Percentiles rank a stretch among this genome's conserved stretches.
These are phyloP conservation scores for Podospora sp. DNA, from an alignment of 495 filamentous ascomycete species.

Conservation along the genomic window DNA sequence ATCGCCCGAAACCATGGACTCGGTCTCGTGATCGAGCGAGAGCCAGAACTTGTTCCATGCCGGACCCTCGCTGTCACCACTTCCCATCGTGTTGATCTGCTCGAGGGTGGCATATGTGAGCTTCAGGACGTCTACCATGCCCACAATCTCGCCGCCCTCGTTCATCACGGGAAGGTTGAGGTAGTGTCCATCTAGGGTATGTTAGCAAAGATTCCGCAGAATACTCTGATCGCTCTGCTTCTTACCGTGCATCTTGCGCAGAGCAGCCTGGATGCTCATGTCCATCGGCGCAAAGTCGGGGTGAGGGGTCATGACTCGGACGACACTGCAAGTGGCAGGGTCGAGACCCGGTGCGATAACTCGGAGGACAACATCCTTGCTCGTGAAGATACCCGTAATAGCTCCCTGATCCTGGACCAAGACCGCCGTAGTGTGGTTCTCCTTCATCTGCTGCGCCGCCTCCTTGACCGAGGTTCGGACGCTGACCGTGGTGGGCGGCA, in stretches of 20 bases:
- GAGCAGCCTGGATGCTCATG: slow-evolving; percentile 97
- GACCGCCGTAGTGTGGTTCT: slow-evolving; percentile 95
- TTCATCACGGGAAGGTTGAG: slow-evolving; percentile 99
- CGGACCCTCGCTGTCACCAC: slow-evolving; percentile 85
- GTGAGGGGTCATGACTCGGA: slow-evolving; percentile 98
- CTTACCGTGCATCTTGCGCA: slow-evolving; percentile 98
- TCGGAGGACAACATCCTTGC: slow-evolving; percentile 97
- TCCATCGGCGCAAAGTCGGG: slow-evolving; percentile 98
- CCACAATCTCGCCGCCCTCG: slow-evolving; percentile 92
- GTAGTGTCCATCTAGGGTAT: slow-evolving; percentile 85
- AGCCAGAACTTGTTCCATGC: slow-evolving; percentile 99
- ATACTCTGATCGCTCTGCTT: no score
- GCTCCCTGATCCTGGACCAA: slow-evolving; percentile 95
- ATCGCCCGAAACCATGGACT: slow-evolving; percentile 93
- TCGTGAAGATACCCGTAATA: slow-evolving; percentile 98
- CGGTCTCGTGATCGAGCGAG: slow-evolving; percentile 92
- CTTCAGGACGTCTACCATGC: slow-evolving; percentile 98
- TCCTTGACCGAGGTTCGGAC: slow-evolving; percentile 96
- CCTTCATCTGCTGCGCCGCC: slow-evolving; percentile 93
- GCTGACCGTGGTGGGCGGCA: slow-evolving; percentile 90
- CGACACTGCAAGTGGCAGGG: slow-evolving; percentile 92
- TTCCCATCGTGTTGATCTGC: slow-evolving; percentile 76
- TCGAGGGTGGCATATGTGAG: slow-evolving; percentile 97
- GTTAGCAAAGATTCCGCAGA: slow-evolving; percentile 18
- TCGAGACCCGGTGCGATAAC: slow-evolving; percentile 97